Conservation (phyloP, 176 grass and related monocot species). For the Paspalum vaginatum region DNA sequence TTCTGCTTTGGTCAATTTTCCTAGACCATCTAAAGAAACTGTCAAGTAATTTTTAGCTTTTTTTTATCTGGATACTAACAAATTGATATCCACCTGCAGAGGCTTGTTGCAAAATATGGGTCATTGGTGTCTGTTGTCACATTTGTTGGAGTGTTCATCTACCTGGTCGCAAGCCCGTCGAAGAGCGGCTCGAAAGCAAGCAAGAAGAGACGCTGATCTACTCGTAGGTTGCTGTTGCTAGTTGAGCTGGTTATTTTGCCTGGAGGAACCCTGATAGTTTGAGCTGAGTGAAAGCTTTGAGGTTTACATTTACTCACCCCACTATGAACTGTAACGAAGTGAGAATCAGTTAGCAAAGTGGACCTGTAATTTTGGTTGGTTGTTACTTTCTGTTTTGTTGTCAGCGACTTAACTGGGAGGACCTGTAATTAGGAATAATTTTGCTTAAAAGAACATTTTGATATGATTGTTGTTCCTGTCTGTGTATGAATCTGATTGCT, state of each 20-base stretch:
- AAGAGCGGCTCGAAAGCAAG: constrained; percentile 59
- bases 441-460: constrained; percentile 30
- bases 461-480: background rate
- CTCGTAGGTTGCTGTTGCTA: background rate
- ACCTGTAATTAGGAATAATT: constrained; percentile 28
- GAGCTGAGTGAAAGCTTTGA: constrained; percentile 12
- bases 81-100: constrained; percentile 48
- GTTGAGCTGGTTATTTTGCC: constrained; percentile 33
- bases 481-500: background rate
- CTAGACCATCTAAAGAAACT: background rate
- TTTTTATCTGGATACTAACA: constrained; percentile 1
- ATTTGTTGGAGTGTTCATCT: constrained; percentile 68
- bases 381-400: constrained; percentile 28
- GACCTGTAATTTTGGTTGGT: constrained; percentile 42
- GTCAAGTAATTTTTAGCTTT: background rate
- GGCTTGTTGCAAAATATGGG: constrained; percentile 69
- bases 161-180: constrained; percentile 73
- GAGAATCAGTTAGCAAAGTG: background rate
- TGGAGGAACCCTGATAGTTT: constrained; percentile 7
- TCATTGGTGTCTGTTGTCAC: constrained; percentile 71
- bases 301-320: constrained; percentile 39
- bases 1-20: background rate
- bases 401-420: constrained; percentile 6
- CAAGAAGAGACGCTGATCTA: constrained; percentile 89
- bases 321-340: constrained; percentile 36